These are phyloP conservation scores for Podospora sp. DNA, from an alignment of 495 filamentous ascomycete species.

Conservation along the genomic window DNA sequence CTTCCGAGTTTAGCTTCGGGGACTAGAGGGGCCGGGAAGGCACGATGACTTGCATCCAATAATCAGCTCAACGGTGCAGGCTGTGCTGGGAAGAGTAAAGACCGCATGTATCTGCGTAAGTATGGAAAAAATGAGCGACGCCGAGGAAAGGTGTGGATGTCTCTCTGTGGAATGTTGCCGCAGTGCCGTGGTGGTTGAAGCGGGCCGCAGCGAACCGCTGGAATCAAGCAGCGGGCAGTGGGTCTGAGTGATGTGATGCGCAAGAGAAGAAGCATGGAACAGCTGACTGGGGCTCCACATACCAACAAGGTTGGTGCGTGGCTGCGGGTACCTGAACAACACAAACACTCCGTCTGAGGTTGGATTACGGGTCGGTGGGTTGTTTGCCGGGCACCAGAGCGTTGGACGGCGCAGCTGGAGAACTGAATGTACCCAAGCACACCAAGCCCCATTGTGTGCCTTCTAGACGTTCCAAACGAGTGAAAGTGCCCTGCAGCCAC, in stretches of 20 bases:
- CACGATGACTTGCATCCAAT: conserved; percentile 16
- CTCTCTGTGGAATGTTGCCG: neutral
- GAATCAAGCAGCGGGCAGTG: neutral
- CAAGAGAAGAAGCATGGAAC: neutral
- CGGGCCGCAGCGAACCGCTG: neutral
- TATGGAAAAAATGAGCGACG: neutral
- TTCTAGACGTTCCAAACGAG: no score
- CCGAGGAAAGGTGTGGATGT: neutral
- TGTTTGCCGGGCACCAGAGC: neutral
- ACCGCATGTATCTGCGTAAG: neutral
- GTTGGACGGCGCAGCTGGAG: neutral
- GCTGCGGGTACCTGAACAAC: neutral
- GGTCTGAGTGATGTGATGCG: neutral
- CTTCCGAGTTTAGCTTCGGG: neutral
- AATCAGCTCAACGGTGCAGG: neutral
- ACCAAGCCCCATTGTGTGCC: no score
- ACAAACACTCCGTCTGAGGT: neutral
- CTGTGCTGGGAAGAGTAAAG: neutral
- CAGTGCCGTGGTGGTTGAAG: neutral
- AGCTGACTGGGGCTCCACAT: neutral
- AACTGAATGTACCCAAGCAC: neutral
- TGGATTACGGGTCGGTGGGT: neutral
- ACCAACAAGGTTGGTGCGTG: neutral
- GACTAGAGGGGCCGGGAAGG: conserved; percentile 8
- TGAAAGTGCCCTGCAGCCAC: no score